Base-by-base conservation (phyloP, 257 asterid species). In the Solanum clarkiae region DNA sequence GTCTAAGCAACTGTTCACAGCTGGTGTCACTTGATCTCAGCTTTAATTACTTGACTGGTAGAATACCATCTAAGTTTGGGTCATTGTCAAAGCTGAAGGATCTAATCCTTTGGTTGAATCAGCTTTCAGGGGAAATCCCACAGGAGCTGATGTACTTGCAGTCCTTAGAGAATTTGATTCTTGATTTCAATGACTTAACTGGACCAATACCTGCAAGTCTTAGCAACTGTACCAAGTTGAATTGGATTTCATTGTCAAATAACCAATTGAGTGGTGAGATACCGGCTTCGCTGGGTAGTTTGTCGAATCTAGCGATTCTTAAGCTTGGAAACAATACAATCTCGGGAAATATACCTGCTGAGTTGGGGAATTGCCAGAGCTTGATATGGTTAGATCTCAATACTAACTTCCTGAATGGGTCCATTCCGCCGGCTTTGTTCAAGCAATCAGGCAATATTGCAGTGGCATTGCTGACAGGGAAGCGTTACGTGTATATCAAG, bases 341-440 rank as follows among this genome's bases (percentile, higher is more conserved):
- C 53, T 89, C 94, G 0, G 98, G 99, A 18, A 87, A 80, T 66
- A 94, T 96, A 57, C 99, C 99, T 1, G 87, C 90, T 0, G 98
- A 95, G 88, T 88, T 96, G 32, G 99, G 99, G 51, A 95, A 95
- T 84, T 95, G 99, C 75, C 86, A 88, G 55, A 96, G 98, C 89
- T 91, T 96, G 94, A 85, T 96, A 86, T 96, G 99, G 99, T 88
- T 96, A 91, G 99, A 96, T 88, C 92, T 96, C 59, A 96, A 95
- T 75, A 92, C 95, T 15, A 96, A 96, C 81, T 80, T n/a, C 77
- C 87, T 96, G 29, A 90, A 59, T 20, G 99, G 99, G 82, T 70
- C 93, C 2, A 96, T 96, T 90, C 98, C 98, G 0, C 85, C 93
- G 10, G 90, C 89, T 63, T 65, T 96, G 36, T 93, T 89, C 89